Evolutionary conservation across 306 rosid species (phyloP), one percentile per base, ranked within the genome.

Genomic region (Vicia villosa): DNA sequence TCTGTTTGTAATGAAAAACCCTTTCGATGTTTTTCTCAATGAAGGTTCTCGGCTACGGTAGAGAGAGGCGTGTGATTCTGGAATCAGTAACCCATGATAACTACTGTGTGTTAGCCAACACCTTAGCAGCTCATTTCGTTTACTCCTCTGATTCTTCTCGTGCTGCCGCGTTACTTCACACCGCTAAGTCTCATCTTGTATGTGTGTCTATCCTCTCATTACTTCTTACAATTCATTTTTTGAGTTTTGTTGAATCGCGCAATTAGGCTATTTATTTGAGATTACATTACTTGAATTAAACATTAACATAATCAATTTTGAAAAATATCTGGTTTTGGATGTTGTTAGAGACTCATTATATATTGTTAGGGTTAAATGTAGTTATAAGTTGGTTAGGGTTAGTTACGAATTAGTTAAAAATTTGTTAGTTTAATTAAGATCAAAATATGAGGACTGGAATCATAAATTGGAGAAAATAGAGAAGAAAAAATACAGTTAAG

Each of bases 21-120:
- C 3, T 58, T 65, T 68, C 12, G 10, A 13, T 26, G n/a, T n/a
- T n/a, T 14, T 36, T 78, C 63, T 79, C 66, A 28, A 59, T 54
- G 73, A 72, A 94, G 98, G 87, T 85, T 10, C 83, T 94, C 42
- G 73, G 68, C 59, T 81, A 87, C 73, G 97, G 98, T 28, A 87
- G 96, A 82, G n/a, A 66, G 59, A 83, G 88, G 80, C 80, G 79
- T 42, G 96, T 94, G 86, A 88, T 94, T 73, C 73, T 94, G 38
- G 84, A 88, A 60, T 97, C 97, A 9, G 73, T 79, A 5, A 72
- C 21, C 0, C 88, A 84, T 73, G 98, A 94, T 61, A 75, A 74
- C 32, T 66, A 79, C 54, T 94, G 97, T 68, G 92, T 90, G 24
- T 81, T 94, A 72, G 98, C 98, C 2, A 94, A 90, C 82, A 77